These are phyloP conservation scores for Pneumocystis wakefieldiae DNA, from an alignment of 1,139 yeast genomes.

Conservation along the genomic window DNA sequence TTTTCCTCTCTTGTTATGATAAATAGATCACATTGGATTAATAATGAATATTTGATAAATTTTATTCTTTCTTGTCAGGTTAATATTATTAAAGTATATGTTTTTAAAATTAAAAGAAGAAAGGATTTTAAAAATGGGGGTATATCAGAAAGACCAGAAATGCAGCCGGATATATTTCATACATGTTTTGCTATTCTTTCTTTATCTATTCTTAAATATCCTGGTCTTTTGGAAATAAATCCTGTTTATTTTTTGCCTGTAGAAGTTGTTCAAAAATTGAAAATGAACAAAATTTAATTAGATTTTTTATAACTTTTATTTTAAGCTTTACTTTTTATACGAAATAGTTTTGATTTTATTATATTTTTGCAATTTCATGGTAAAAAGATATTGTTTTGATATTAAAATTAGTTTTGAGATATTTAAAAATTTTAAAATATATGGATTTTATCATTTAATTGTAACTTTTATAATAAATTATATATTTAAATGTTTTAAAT, in stretches of 20 bases:
- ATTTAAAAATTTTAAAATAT: background rate
- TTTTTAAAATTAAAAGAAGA: background rate
- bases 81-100: background rate
- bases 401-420: background rate
- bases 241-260: slow-evolving; percentile 78
- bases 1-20: slow-evolving; percentile 62
- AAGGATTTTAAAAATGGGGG: slow-evolving; percentile 64
- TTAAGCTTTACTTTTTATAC: background rate
- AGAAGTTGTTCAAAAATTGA: background rate
- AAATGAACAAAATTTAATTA: background rate
- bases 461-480: no score
- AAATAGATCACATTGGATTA: slow-evolving; percentile 57
- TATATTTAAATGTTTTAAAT: no score
- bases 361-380: background rate
- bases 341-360: background rate
- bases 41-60: slow-evolving; percentile 39
- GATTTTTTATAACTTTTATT: background rate
- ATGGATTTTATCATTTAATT: no score
- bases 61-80: slow-evolving; percentile 62
- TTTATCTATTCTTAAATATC: slow-evolving; percentile 52
- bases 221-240: slow-evolving; percentile 45
- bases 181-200: slow-evolving; percentile 86
- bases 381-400: no score
- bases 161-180: slow-evolving; percentile 84
- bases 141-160: slow-evolving; percentile 78